Evolutionary conservation across 2,329 filamentous ascomycete genomes (phyloP).

Genomic region (Blastomyces percursus): DNA sequence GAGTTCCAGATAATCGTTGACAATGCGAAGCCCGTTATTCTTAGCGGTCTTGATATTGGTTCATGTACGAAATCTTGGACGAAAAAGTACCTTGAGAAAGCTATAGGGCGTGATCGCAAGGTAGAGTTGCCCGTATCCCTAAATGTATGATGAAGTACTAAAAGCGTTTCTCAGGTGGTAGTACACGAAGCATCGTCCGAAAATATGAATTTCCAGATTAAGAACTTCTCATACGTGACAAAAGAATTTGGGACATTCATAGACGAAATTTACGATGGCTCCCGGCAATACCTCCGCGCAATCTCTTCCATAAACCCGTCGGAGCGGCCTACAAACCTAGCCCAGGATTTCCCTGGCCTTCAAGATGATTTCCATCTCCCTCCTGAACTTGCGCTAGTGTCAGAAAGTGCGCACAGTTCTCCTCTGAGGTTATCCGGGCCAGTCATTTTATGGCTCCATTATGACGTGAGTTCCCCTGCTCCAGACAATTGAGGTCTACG

Average conservation of each 20-base stretch:
- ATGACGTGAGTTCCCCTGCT: constrained; percentile 49
- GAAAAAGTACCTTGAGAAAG: constrained; percentile 52
- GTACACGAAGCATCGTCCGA: constrained; percentile 58
- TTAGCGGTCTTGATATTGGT: constrained; percentile 57
- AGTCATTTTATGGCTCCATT: constrained; percentile 83
- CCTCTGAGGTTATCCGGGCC: constrained; percentile 68
- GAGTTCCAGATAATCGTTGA: constrained; percentile 53
- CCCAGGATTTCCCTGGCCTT: constrained; percentile 59
- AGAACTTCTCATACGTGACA: constrained; percentile 70
- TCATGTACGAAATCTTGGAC: constrained; percentile 58
- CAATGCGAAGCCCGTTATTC: constrained; percentile 50
- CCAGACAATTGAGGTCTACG: constrained; percentile 10
- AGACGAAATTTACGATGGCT: constrained; percentile 46
- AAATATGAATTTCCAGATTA: constrained; percentile 68
- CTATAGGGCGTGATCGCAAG: constrained; percentile 50
- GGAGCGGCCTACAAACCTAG: constrained; percentile 57
- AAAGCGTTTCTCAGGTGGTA: constrained; percentile 44
- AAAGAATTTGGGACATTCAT: constrained; percentile 59
- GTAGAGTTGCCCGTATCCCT: constrained; percentile 31
- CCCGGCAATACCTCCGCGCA: constrained; percentile 64
- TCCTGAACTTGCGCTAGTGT: constrained; percentile 46
- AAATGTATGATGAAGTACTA: constrained; percentile 6
- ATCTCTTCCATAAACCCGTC: constrained; percentile 59
- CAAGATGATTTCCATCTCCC: constrained; percentile 61
- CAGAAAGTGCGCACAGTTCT: constrained; percentile 60